These are phyloP conservation scores for Seiridium cupressi DNA, from an alignment of 2,329 filamentous ascomycete species.

Conservation along the genomic window DNA sequence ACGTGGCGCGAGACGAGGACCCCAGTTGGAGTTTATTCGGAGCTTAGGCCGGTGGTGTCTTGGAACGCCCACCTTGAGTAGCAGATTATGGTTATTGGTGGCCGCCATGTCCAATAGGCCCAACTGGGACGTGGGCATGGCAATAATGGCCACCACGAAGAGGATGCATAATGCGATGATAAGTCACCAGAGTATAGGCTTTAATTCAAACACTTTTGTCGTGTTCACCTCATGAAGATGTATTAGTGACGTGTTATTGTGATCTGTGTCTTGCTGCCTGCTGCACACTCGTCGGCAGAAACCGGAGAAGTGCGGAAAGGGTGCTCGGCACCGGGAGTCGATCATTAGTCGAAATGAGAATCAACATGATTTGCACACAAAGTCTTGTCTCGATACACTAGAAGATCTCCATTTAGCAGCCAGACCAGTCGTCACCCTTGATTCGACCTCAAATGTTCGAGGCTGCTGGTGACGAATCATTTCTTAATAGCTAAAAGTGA, in stretches of 20 bases:
- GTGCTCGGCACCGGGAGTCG: too few species aligned
- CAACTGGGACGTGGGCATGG: too few species aligned
- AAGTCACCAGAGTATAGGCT: too few species aligned
- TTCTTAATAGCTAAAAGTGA: background rate
- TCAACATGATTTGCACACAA: too few species aligned
- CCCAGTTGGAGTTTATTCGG: background rate
- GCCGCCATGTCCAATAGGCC: too few species aligned
- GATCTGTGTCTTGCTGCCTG: background rate
- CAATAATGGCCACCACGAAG: too few species aligned
- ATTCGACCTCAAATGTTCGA: background rate
- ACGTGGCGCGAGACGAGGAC: background rate
- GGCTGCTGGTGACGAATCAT: background rate
- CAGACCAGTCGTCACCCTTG: background rate
- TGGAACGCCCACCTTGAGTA: background rate
- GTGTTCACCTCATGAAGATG: background rate
- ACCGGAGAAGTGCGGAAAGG: background rate
- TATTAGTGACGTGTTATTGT: background rate
- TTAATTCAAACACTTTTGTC: background rate
- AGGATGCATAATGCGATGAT: too few species aligned
- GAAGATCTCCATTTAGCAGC: background rate
- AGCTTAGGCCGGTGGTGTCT: background rate
- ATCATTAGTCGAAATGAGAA: too few species aligned
- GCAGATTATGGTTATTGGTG: background rate
- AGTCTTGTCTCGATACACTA: too few species aligned
- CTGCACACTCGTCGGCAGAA: background rate